Evolutionary conservation across 371 early-diverging fungal genomes (phyloP), one percentile per base, ranked within the genome.

Genomic region (Syncephalastrum monosporum): DNA sequence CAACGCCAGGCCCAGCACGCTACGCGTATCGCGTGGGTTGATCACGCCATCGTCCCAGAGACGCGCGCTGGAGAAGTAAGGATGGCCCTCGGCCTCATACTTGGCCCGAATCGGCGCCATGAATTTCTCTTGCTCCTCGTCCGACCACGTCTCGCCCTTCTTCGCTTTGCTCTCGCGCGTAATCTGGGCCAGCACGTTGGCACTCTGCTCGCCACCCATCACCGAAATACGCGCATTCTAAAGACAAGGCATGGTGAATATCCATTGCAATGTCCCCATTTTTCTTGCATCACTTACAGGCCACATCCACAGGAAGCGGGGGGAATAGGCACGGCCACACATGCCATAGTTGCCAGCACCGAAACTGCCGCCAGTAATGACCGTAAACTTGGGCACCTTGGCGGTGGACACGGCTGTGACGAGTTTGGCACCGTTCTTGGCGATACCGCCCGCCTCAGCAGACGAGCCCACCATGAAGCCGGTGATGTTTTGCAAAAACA

Each of bases 171-270:
- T 87, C 66, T 94, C 96, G 42, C 90, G 79, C 49, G 85, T 91
- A 47, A 97, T 91, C 61, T 93, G 93, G 7, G 96, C 87, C 55
- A 98, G 79, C 21, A 98, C 98, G 49, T 89, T 89, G 10, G 98
- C 96, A 38, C 97, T 96, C 75, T 98, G 97, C 70, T 97, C 98
- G 55, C 98, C 98, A 57, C 98, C 98, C 98, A 98, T 98, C 21
- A 98, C 98, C 24, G 93, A 91, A 63, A 98, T 96, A 45, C 98
- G 85, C 25, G 95, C 88, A 65, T 91, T 89, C 83, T 83, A 66
- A 16, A 43, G 1, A 55, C 13, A 14, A 48, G 17, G 27, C 44
- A 12, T 45, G 3, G n/a, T 45, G 3, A 21, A 47, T n/a, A 55
- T 42, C 51, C 42, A 10, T 8, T 33, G 38, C 5, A 33, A 12